Conservation (phyloP, 805 yeast species). For the Yarrowia sp. region DNA sequence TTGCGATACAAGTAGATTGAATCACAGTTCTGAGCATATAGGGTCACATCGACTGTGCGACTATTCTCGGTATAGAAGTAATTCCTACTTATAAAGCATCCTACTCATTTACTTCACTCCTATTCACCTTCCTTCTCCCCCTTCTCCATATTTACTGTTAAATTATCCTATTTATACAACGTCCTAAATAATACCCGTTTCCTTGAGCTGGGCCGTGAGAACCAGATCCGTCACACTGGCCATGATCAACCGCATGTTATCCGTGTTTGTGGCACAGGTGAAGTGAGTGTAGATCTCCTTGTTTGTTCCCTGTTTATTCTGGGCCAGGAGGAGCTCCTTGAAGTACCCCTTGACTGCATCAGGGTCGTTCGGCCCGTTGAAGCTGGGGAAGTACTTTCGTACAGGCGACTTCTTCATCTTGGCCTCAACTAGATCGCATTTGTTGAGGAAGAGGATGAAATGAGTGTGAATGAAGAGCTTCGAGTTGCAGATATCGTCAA, state of each 20-base stretch:
- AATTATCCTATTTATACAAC: too few relatives aligned
- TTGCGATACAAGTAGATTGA: too few relatives aligned
- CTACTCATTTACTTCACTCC: too few relatives aligned
- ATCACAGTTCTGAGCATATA: too few relatives aligned
- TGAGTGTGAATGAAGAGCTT: slow-evolving; percentile 84
- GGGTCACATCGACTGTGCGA: too few relatives aligned
- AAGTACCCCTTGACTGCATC: slow-evolving; percentile 62
- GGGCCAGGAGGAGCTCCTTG: slow-evolving; percentile 66
- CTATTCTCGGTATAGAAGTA: too few relatives aligned
- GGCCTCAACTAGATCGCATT: slow-evolving; percentile 78
- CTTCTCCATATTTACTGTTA: too few relatives aligned
- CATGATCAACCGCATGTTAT: slow-evolving; percentile 86
- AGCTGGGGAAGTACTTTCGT: slow-evolving; percentile 77
- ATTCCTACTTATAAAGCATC: too few relatives aligned
- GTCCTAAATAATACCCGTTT: slow-evolving; percentile 70
- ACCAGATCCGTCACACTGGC: slow-evolving; percentile 93
- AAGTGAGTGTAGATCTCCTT: slow-evolving; percentile 88
- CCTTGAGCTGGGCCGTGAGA: slow-evolving; percentile 78
- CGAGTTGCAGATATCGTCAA: slow-evolving; percentile 80
- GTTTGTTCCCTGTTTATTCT: slow-evolving; percentile 63
- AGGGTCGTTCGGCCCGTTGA: slow-evolving; percentile 56
- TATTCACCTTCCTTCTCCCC: background rate
- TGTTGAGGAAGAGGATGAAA: slow-evolving; percentile 86
- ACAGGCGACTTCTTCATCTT: slow-evolving; percentile 74
- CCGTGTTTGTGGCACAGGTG: slow-evolving; percentile 94